phyloP scores from a whole-genome alignment of 441 rosid species.

The Theobroma grandiflorum region DNA sequence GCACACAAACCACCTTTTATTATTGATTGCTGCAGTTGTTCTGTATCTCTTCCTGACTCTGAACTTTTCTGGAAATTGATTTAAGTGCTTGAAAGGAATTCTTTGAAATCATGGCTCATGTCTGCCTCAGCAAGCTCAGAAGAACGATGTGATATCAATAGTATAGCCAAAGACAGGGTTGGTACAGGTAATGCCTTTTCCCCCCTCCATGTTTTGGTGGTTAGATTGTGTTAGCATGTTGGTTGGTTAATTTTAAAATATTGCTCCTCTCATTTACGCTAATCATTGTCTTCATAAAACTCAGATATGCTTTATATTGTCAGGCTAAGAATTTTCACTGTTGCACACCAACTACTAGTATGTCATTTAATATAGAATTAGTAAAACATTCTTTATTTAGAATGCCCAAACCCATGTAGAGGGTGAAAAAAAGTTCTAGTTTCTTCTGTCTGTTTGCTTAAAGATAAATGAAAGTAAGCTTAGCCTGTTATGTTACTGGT shows the following conservation, averaged over 20 bases:
- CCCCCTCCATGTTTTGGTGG: not conserved
- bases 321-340: not conserved
- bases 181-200: constrained; percentile 48
- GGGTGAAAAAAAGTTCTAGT: not conserved
- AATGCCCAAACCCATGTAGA: not conserved
- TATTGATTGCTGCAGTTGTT: not conserved
- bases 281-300: not conserved
- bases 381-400: not conserved
- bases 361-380: not conserved
- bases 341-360: not conserved
- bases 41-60: constrained; percentile 20
- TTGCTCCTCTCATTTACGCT: not conserved
- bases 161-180: constrained; percentile 38
- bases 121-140: constrained; percentile 58
- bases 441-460: not conserved
- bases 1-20: constrained; percentile 8
- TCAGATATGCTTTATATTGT: not conserved
- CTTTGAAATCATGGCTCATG: constrained; percentile 77
- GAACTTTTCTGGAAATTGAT: constrained; percentile 29
- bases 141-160: constrained; percentile 38
- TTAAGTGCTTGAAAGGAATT: constrained; percentile 64
- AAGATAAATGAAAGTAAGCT: not conserved
- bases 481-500: constrained; percentile 20
- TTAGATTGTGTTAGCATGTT: not conserved
- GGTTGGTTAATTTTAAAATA: not conserved